A percentile compares a stretch with the other conserved stretches of the same genome.
Conservation (phyloP, 2,329 filamentous ascomycete genomes). For the Monosporascus cannonballus region DNA sequence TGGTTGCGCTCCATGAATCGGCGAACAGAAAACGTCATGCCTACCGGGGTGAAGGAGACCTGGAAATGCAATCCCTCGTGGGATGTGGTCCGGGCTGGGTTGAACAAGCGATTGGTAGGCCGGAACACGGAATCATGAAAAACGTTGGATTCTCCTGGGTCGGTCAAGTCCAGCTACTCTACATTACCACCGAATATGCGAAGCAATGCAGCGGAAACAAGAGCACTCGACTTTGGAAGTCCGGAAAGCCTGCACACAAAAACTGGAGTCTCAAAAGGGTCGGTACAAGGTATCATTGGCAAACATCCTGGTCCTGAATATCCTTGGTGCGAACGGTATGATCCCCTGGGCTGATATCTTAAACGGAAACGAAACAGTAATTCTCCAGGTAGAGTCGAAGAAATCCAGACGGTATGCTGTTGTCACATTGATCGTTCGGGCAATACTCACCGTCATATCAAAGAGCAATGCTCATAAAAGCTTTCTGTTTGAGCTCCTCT, state of each 20-base stretch:
- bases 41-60: background rate
- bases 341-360: background rate
- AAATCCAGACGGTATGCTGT: conserved; percentile 14
- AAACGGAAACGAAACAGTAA: no score
- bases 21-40: background rate
- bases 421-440: conserved; percentile 24
- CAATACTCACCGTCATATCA: conserved; percentile 30
- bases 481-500: conserved; percentile 25
- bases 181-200: conserved; percentile 13
- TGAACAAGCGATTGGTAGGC: background rate
- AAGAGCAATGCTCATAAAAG: conserved; percentile 3
- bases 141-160: conserved; percentile 2
- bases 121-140: conserved; percentile 1
- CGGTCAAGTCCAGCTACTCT: conserved; percentile 8
- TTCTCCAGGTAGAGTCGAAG: background rate
- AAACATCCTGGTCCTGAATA: background rate
- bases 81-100: no score
- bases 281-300: background rate
- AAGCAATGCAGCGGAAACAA: conserved; percentile 17
- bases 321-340: no score
- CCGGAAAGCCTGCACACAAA: background rate
- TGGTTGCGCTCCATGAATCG: background rate
- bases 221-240: conserved; percentile 7
- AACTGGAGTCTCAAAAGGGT: background rate
- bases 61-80: background rate